Base-by-base conservation (phyloP, 768 basidiomycete genomes). In the Pilatotrama ljubarskyi region DNA sequence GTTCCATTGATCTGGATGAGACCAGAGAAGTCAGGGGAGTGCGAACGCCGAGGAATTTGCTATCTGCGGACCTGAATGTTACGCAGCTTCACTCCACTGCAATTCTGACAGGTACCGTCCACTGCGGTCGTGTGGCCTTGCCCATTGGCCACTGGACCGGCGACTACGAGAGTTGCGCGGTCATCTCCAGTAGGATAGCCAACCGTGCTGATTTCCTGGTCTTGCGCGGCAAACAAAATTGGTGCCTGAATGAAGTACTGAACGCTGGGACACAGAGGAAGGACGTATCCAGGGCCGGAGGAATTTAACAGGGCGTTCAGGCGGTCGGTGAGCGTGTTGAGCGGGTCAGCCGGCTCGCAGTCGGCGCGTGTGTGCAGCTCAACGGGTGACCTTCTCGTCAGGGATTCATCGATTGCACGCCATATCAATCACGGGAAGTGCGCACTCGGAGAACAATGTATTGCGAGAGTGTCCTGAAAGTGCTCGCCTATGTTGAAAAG, bases 161-260 rank as follows among this genome's bases (percentile, higher is more conserved):
- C 74, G 10, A 94, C 87, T 36, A 86, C 77, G 15, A 95, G 79
- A 3, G 79, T 83, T 5, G 93, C 93, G 59, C 93, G 80, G 10
- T 79, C 76, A 53, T 80, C 75, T 20, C 80, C 90, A 0, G 79
- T 83, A 0, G 93, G 93, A 61, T 92, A 89, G 15, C 90, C 90
- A 6, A 78, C 66, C 0, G 93, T 95, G 64, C 84, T 90, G 47
- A 95, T 93, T 73, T 94, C 93, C 73, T 95, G 87, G 65, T 86
- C 77, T 0, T 82, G 77, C 11, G 84, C 81, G 0, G 84, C 77
- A 65, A 91, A 92, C 32, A 80, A 72, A 50, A 95, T 78, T 0
- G 90, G 86, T 2, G 83, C 80, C 53, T 82, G 79, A 61, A 93
- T 82, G 61, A 80, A 59, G 68, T 95, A 94, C 48, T 80, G 74